A percentile compares a stretch with the other conserved stretches of the same genome.
Conservation (phyloP, 169 alveolate species). For the Babesia ovis region DNA sequence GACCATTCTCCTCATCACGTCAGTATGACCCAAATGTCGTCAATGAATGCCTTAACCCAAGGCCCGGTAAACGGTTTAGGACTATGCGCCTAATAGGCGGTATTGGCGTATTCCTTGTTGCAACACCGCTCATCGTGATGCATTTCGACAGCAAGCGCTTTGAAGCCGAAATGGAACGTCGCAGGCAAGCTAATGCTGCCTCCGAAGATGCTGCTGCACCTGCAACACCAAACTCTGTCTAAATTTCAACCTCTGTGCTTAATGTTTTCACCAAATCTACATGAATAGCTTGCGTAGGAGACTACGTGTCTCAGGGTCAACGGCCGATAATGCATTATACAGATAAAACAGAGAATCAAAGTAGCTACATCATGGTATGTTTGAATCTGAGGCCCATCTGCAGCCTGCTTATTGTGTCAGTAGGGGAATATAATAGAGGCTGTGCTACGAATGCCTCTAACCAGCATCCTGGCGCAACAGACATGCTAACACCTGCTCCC, state of each 20-base stretch:
- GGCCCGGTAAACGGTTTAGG: constrained; percentile 30
- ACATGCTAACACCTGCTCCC: constrained; percentile 59
- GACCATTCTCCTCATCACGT: constrained; percentile 19
- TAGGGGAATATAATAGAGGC: constrained; percentile 51
- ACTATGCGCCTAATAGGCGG: constrained; percentile 10
- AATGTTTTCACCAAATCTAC: no score
- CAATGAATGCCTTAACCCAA: constrained; percentile 43
- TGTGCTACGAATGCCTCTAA: constrained; percentile 57
- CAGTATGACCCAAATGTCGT: constrained; percentile 59
- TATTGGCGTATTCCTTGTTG: constrained; percentile 32
- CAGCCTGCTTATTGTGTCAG: constrained; percentile 43
- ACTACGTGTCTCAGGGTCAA: no score
- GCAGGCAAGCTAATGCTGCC: constrained; percentile 22
- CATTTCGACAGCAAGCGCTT: constrained; percentile 49
- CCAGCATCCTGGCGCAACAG: constrained; percentile 61
- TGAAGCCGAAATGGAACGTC: constrained; percentile 50
- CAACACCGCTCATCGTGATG: constrained; percentile 46
- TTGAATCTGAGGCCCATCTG: constrained; percentile 63
- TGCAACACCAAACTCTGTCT: neutral
- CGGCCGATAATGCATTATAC: neutral
- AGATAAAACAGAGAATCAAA: neutral
- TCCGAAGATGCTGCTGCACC: neutral
- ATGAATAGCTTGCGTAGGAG: no score
- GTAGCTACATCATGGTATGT: constrained; percentile 8
- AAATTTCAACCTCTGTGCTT: neutral